Base-by-base conservation (phyloP, 2,329 filamentous ascomycete genomes). In the Cadophora gregata region DNA sequence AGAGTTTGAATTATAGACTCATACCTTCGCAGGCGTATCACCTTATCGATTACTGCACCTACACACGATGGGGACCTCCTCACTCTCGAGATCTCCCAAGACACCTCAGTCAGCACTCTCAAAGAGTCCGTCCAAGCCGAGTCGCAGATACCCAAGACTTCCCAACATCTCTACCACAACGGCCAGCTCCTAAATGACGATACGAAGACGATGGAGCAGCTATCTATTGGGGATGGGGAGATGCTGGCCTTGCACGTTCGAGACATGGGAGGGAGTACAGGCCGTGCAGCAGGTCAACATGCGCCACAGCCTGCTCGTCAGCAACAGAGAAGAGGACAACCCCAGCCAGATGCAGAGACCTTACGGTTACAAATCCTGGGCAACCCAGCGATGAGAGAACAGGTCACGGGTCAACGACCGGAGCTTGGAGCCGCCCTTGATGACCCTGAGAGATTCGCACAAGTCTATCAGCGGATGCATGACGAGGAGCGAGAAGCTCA, bases 141-240 rank as follows among this genome's bases (percentile, higher is more conserved):
- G 80, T 90, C 90, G 59, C 83, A 84, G 74, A 89, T 97, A 73
- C 87, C 91, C 31, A 85, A 88, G 21, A 82, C 84, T 53, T 85
- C 90, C 56, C 93, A 97, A 79, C 89, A 93, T 76, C 89, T 98
- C 77, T 96, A 96, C 80, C 91, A 95, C 81, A 96, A 97, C 78
- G 96, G 95, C 71, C 87, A 88, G 71, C 86, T 94, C 50, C 88
- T 99, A 64, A 85, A 83, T 72, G 90, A 93, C 79, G 90, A 94
- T 74, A 80, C 85, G 66, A 91, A 93, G 78, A 97, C 93, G 3
- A 86, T 99, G 76, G 88, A 93, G 72, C 86, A 95, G 74, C 86
- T 94, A 36, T 86, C 90, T 50, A 91, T 99, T 74, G 87, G 84
- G 59, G 93, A 98, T 80, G 93, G 93, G 64, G 96, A 97, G 76